phyloP scores from a whole-genome alignment of 495 filamentous ascomycete genomes.

The Talaromyces trachyspermus region DNA sequence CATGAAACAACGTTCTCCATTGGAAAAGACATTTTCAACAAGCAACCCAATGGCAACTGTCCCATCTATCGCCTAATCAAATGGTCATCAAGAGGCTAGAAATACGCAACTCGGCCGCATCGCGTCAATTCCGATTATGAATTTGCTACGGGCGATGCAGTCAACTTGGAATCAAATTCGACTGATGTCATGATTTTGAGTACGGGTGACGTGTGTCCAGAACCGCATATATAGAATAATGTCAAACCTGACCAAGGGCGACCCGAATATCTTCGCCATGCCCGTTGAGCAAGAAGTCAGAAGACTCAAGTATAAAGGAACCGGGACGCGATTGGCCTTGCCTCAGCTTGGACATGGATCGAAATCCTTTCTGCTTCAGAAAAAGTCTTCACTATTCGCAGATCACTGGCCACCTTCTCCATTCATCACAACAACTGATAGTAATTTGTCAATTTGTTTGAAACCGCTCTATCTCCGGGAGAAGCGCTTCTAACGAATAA shows the following conservation, averaged over 20 bases:
- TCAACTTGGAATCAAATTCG: constrained; percentile 63
- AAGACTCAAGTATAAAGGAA: constrained; percentile 3
- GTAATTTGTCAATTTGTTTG: neutral
- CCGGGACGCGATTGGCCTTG: neutral
- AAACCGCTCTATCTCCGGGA: neutral
- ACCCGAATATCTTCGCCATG: constrained; percentile 53
- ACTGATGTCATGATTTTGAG: constrained; percentile 50
- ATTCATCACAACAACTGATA: neutral
- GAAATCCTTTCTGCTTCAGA: too few relatives aligned
- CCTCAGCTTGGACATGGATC: neutral
- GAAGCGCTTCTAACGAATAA: constrained; percentile 15
- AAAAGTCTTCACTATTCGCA: neutral
- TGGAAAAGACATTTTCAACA: neutral
- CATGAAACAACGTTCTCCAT: too few relatives aligned
- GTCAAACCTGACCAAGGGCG: constrained; percentile 18
- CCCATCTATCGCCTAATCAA: constrained; percentile 54
- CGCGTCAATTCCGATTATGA: constrained; percentile 58
- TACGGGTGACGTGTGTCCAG: constrained; percentile 60
- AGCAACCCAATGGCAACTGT: constrained; percentile 35
- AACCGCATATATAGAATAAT: constrained; percentile 23
- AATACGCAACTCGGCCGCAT: constrained; percentile 57
- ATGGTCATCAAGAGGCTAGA: too few relatives aligned
- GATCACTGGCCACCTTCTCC: neutral
- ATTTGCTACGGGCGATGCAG: constrained; percentile 53
- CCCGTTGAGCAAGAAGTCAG: constrained; percentile 11